Conservation (phyloP, 352 stramenopile species). For the Phytophthora ramorum region DNA sequence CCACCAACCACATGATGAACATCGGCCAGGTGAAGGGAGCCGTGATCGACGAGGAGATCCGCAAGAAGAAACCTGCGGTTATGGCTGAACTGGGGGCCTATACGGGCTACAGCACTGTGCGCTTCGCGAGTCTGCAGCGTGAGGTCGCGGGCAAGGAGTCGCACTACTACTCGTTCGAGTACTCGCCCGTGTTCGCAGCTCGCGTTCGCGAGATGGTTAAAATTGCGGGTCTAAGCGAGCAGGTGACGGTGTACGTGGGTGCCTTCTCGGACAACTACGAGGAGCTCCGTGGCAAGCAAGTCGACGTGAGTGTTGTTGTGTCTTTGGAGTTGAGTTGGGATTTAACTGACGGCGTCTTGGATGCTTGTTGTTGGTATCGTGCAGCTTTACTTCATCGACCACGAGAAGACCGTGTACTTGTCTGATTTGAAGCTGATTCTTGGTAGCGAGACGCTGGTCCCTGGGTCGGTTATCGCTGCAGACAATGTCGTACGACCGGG, state of each 20-base stretch:
- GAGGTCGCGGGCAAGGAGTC: slow-evolving; percentile 37
- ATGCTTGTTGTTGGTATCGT: neutral
- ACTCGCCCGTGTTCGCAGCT: slow-evolving; percentile 46
- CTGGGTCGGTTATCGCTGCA: slow-evolving; percentile 47
- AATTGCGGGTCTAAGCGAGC: slow-evolving; percentile 48
- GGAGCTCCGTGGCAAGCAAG: slow-evolving; percentile 41
- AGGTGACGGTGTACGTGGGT: slow-evolving; percentile 54
- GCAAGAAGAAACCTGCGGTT: slow-evolving; percentile 34
- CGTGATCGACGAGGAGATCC: slow-evolving; percentile 53
- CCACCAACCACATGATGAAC: slow-evolving; percentile 55
- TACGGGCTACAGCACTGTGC: slow-evolving; percentile 59
- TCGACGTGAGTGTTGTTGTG: slow-evolving; percentile 43
- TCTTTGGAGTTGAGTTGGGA: too few species aligned
- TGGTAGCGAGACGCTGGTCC: slow-evolving; percentile 36
- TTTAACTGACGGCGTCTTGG: neutral
- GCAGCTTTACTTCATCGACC: slow-evolving; percentile 54
- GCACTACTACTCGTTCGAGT: slow-evolving; percentile 63
- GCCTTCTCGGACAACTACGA: slow-evolving; percentile 49
- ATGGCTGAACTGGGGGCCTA: slow-evolving; percentile 60
- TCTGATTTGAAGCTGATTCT: slow-evolving; percentile 58
- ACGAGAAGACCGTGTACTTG: slow-evolving; percentile 57
- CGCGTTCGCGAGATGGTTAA: slow-evolving; percentile 57
- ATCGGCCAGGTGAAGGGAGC: slow-evolving; percentile 46
- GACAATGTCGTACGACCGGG: slow-evolving; percentile 59
- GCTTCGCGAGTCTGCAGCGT: slow-evolving; percentile 52